phyloP scores from a whole-genome alignment of 2,329 filamentous ascomycete species.

The Sporothrix brunneoviolacea region DNA sequence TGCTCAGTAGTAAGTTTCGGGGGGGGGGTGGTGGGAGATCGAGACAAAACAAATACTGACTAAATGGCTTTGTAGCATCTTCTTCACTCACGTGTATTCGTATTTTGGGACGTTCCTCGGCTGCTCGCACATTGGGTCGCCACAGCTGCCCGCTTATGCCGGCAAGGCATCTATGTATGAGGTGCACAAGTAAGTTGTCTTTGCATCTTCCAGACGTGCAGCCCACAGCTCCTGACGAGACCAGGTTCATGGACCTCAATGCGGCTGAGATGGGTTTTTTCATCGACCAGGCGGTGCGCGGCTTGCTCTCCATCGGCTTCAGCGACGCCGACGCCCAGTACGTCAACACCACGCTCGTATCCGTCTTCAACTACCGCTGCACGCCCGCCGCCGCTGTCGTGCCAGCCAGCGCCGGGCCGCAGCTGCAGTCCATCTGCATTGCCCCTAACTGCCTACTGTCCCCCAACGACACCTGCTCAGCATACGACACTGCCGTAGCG shows the following conservation, averaged over 20 bases:
- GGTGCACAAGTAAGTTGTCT: conserved; percentile 15
- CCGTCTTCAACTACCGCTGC: conserved; percentile 13
- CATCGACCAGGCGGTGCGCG: conserved; percentile 14
- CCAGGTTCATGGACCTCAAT: conserved; percentile 16
- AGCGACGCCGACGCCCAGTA: conserved; percentile 9
- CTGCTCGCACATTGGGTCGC: conserved; percentile 7
- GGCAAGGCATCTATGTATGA: conserved; percentile 14
- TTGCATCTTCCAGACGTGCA: no score
- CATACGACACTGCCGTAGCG: conserved; percentile 9
- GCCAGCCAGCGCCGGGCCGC: conserved; percentile 6
- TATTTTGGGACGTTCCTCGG: conserved; percentile 14
- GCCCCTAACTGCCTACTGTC: conserved; percentile 12
- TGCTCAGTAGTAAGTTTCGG: conserved; percentile 12
- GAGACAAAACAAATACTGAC: not conserved
- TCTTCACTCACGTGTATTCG: conserved; percentile 13
- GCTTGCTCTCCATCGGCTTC: conserved; percentile 12
- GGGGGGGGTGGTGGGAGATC: no score
- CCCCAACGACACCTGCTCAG: conserved; percentile 9
- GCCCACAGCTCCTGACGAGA: no score
- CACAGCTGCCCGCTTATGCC: conserved; percentile 6
- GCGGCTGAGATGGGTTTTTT: conserved; percentile 11
- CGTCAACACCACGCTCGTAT: conserved; percentile 12
- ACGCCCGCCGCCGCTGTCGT: conserved; percentile 11
- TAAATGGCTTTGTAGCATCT: conserved; percentile 4
- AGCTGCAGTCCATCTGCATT: conserved; percentile 15